Base-by-base conservation (phyloP, 352 stramenopile species). In the Phytophthora colocasiae region DNA sequence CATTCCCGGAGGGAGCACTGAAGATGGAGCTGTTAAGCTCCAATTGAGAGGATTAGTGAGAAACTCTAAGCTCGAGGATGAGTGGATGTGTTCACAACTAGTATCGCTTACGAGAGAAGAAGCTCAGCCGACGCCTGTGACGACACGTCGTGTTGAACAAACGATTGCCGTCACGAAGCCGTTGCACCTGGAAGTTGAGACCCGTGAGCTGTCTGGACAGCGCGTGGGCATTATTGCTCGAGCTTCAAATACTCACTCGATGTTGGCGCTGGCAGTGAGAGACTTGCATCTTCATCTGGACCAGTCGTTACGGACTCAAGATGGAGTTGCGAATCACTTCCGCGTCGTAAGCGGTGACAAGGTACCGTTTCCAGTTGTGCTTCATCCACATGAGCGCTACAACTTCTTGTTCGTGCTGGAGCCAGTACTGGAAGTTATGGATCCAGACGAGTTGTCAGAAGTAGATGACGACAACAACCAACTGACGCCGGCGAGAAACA, bases 261-360 rank as follows among this genome's bases (percentile, higher is more conserved):
- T 59, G 11, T 43, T 90, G 29, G 62, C 53, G 22, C 60, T 91
- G 36, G 58, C 71, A 2, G 71, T 91, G 54, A 71, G 83, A 38
- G 82, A 93, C 55, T 58, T 91, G 48, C 79, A 90, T 56, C 61
- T 93, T 34, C 82, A 93, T 59, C 59, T 90, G 55, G 81, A 81
- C 39, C 77, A 89, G 57, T 73, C 74, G 52, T 70, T 58, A 51
- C 64, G 45, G n/a, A 34, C 55, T 5, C 41, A 49, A 40, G 60
- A 63, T 14, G 44, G 31, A 53, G 29, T 68, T 15, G 12, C 54
- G 38, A 53, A 29, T 48, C 69, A 66, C 26, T 87, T 84, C 52
- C 64, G 67, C 19, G 49, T 81, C 32, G 67, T 80, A 22, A 77
- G 69, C 26, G 75, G 72, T 29, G 56, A 74, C 19, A 77, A 80